Conservation (phyloP, 257 asterid genomes). For the Datura wrightii region DNA sequence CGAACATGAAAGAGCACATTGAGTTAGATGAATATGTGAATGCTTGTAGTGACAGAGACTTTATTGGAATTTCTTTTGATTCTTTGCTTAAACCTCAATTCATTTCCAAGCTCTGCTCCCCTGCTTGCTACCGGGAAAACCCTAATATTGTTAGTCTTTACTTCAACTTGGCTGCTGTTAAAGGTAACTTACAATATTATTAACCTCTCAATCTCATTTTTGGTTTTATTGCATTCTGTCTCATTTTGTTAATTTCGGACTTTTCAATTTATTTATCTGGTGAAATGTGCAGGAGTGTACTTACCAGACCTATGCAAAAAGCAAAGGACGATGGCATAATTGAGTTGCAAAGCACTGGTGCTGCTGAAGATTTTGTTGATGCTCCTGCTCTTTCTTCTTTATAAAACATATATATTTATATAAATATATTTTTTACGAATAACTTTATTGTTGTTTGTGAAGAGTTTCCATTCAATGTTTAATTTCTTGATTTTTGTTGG, state of each 20-base stretch:
- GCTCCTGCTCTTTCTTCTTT: constrained; percentile 47
- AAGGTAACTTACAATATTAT: constrained; percentile 51
- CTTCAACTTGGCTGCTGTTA: constrained; percentile 82
- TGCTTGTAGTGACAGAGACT: constrained; percentile 71
- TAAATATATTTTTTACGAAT: background rate
- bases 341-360: constrained; percentile 29
- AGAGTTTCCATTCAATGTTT: background rate
- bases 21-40: constrained; percentile 72
- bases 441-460: background rate
- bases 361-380: constrained; percentile 26
- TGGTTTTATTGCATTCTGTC: background rate
- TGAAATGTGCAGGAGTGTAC: constrained; percentile 28
- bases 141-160: constrained; percentile 80
- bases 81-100: constrained; percentile 59
- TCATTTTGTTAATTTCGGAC: background rate
- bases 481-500: background rate
- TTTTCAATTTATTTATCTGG: background rate
- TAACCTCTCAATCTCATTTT: no score
- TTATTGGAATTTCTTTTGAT: constrained; percentile 78
- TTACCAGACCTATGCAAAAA: constrained; percentile 34
- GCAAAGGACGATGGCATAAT: background rate
- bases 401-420: constrained; percentile 3
- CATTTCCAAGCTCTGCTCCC: constrained; percentile 66
- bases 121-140: constrained; percentile 71
- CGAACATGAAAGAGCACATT: constrained; percentile 62